Evolutionary conservation across 805 yeast genomes (phyloP).

Genomic region (Blastobotrys mokoenaii): DNA sequence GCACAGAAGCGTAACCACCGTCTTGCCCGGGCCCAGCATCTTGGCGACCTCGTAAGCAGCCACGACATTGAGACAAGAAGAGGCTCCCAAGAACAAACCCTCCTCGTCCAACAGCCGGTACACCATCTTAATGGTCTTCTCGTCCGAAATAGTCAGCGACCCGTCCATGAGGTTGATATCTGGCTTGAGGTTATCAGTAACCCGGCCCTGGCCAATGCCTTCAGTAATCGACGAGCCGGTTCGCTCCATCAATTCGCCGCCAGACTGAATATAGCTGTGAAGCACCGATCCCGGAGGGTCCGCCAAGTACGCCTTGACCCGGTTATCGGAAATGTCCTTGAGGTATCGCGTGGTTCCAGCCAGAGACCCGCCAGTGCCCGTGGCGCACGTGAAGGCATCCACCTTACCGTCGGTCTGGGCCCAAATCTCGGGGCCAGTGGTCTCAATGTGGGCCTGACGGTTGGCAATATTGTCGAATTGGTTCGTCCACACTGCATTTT

Average conservation of each 20-base stretch:
- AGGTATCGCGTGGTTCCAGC: conserved; percentile 79
- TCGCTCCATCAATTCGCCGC: conserved; percentile 59
- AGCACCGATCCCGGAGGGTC: conserved; percentile 93
- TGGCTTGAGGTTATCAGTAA: conserved; percentile 70
- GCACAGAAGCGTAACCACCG: conserved; percentile 81
- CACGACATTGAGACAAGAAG: conserved; percentile 82
- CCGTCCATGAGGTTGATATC: conserved; percentile 72
- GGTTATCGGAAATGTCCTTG: conserved; percentile 56
- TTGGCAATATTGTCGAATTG: conserved; percentile 87
- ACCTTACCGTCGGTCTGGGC: conserved; percentile 69
- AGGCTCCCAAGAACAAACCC: conserved; percentile 85
- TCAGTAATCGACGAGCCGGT: conserved; percentile 86
- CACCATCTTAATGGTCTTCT: conserved; percentile 73
- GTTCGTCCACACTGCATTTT: conserved; percentile 86
- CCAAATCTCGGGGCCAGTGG: conserved; percentile 93
- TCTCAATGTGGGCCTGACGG: conserved; percentile 78
- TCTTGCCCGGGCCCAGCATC: conserved; percentile 62
- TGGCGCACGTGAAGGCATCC: conserved; percentile 81
- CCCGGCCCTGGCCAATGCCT: conserved; percentile 94
- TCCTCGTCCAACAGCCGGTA: conserved; percentile 80
- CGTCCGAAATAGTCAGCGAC: conserved; percentile 72
- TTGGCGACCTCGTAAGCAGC: conserved; percentile 78
- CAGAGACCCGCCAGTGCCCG: conserved; percentile 91
- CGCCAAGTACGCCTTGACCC: conserved; percentile 60
- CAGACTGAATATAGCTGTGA: conserved; percentile 65